Conservation (phyloP, 2,329 filamentous ascomycete species). For the Aspergillus spinulosporus region DNA sequence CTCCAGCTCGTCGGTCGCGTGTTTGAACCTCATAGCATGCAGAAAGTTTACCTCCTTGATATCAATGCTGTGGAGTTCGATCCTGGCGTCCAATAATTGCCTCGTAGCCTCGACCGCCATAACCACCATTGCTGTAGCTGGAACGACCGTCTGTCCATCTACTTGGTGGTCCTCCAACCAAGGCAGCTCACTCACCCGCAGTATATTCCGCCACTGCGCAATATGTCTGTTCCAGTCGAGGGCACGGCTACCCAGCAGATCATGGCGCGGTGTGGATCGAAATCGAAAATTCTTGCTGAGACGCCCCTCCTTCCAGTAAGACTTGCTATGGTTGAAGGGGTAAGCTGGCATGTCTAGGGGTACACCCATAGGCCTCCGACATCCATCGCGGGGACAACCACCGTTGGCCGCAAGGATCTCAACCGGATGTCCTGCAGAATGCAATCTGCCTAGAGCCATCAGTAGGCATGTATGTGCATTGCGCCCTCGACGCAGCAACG, state of each 20-base stretch:
- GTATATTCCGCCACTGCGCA: constrained; percentile 47
- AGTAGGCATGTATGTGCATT: background rate
- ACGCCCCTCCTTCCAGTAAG: constrained; percentile 39
- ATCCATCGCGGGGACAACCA: background rate
- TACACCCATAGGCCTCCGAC: background rate
- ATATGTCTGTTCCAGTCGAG: constrained; percentile 23
- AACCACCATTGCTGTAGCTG: background rate
- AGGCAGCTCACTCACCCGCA: constrained; percentile 18
- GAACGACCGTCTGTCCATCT: background rate
- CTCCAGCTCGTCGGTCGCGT: too few species aligned
- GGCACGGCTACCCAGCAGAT: constrained; percentile 21
- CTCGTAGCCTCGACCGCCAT: background rate
- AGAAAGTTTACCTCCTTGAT: background rate
- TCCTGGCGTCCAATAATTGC: background rate
- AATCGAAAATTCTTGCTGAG: constrained; percentile 24
- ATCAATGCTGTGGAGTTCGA: background rate
- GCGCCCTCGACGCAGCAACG: background rate
- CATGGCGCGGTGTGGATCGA: constrained; percentile 6
- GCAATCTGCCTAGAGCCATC: background rate
- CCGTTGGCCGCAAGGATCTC: background rate
- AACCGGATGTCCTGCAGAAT: background rate
- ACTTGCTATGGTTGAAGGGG: constrained; percentile 40
- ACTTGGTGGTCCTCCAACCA: constrained; percentile 5
- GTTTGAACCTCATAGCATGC: too few species aligned
- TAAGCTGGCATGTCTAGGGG: constrained; percentile 39